Evolutionary conservation across 768 basidiomycete species (phyloP), one percentile per base, ranked within the genome.

Genomic region (Rubroboletus pulcherrimus): DNA sequence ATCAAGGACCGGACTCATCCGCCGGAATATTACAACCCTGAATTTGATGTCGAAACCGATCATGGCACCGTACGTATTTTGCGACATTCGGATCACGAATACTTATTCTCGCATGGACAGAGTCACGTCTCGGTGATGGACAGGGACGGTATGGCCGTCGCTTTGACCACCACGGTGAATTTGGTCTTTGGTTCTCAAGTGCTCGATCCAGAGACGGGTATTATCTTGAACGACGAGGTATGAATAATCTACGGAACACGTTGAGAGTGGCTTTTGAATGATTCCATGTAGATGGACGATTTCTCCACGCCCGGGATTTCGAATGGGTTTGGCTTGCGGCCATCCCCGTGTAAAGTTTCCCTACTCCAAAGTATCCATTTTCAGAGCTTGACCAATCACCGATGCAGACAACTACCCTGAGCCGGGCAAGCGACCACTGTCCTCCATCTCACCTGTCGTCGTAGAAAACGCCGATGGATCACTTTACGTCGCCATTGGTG

Each of bases 101-200:
- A 59, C 47, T 51, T 24, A 60, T 12, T 42, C 10, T 51, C 10
- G 58, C 40, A 34, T 50, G 47, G 47, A 53, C 63, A 93, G 85
- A 94, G 92, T 54, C 95, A 98, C 66, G 80, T 89, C 6, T 91
- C 89, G 7, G 80, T 87, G 8, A 75, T 96, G 7, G 96, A 98
- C 72, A 78, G 79, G 62, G 77, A 87, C 64, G 93, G 93, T 19
- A 93, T 95, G 81, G 93, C 88, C 0, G 91, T 93, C 6, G 71
- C 89, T 15, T 65, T 98, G 34, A 97, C 95, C 1, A 87, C 90
- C 4, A 95, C 95, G 0, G 86, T 98, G 44, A 98, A 98, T 69
- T 72, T 87, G 0, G 75, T 95, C 17, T 98, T 96, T 71, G 96
- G 95, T 15, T 94, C 91, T 3, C 81, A 79, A 54, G 90, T 98